Conservation (phyloP, 768 basidiomycete species). For the Hypsizygus marmoreus region DNA sequence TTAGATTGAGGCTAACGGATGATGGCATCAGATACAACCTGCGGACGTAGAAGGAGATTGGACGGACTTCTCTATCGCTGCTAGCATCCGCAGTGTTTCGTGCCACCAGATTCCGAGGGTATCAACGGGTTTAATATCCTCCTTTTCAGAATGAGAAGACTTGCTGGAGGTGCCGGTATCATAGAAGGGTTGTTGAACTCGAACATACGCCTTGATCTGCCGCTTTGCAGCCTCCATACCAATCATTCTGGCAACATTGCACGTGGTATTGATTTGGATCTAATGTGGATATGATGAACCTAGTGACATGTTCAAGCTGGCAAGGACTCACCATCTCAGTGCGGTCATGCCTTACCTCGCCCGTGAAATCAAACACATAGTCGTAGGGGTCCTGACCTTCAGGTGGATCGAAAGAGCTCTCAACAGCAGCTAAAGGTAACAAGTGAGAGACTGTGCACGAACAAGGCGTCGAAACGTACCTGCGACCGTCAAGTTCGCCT, state of each 20-base stretch:
- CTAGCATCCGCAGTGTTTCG: conserved; percentile 75
- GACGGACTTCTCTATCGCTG: conserved; percentile 69
- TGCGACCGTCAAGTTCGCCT: conserved; percentile 76
- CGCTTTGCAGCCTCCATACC: conserved; percentile 80
- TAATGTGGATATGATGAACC: conserved; percentile 27
- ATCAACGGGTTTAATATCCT: conserved; percentile 70
- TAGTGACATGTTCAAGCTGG: conserved; percentile 11
- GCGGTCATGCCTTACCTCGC: conserved; percentile 76
- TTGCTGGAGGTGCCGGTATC: conserved; percentile 61
- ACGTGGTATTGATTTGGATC: conserved; percentile 81
- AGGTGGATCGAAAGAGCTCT: conserved; percentile 70
- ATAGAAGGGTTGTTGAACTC: conserved; percentile 79
- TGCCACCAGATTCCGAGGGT: conserved; percentile 87
- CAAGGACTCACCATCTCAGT: conserved; percentile 62
- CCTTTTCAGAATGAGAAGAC: conserved; percentile 66
- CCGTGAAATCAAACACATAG: conserved; percentile 85
- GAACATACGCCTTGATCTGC: conserved; percentile 76
- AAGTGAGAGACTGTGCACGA: conserved; percentile 16
- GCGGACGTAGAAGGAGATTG: conserved; percentile 3
- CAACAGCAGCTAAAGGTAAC: conserved; percentile 59
- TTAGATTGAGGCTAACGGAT: conserved; percentile 74
- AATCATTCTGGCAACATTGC: conserved; percentile 64
- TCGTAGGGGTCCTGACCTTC: conserved; percentile 69
- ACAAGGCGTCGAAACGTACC: conserved; percentile 41
- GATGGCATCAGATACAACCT: conserved; percentile 14